Conservation (phyloP, 78 protist genomes). For the Isochrysis galbana region DNA sequence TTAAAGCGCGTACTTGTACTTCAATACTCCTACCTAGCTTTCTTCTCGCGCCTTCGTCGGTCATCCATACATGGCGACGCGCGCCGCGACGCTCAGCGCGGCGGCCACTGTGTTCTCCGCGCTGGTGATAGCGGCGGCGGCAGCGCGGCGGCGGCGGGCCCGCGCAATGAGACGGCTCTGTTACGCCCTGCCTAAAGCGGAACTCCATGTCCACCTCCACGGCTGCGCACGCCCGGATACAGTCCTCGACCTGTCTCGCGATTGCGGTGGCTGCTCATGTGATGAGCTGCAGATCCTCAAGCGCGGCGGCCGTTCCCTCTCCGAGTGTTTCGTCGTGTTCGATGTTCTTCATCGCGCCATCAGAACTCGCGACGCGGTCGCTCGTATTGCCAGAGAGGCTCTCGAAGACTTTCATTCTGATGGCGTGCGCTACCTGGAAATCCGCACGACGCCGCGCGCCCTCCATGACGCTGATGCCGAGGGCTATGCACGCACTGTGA, state of each 20-base stretch:
- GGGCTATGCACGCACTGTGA: not conserved
- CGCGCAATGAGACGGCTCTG: not conserved
- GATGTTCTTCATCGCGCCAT: not conserved
- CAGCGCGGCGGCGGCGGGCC: too few species aligned
- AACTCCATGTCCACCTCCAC: not conserved
- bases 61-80: too few species aligned
- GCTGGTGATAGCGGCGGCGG: too few species aligned
- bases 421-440: not conserved
- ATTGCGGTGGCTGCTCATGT: too few species aligned
- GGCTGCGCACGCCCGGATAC: not conserved
- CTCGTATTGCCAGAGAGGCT: not conserved
- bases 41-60: too few species aligned
- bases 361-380: not conserved
- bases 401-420: not conserved
- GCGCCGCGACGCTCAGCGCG: too few species aligned
- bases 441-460: constrained; percentile 25
- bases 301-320: not conserved
- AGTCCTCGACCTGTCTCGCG: not conserved
- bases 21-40: too few species aligned
- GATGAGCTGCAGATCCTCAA: not conserved
- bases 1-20: too few species aligned
- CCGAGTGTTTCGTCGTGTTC: not conserved
- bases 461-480: not conserved
- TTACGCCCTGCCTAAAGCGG: not conserved
- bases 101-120: too few species aligned